These are phyloP conservation scores for Chrysoporthe deuterocubensis DNA, from an alignment of 2,329 filamentous ascomycete species.

Conservation along the genomic window DNA sequence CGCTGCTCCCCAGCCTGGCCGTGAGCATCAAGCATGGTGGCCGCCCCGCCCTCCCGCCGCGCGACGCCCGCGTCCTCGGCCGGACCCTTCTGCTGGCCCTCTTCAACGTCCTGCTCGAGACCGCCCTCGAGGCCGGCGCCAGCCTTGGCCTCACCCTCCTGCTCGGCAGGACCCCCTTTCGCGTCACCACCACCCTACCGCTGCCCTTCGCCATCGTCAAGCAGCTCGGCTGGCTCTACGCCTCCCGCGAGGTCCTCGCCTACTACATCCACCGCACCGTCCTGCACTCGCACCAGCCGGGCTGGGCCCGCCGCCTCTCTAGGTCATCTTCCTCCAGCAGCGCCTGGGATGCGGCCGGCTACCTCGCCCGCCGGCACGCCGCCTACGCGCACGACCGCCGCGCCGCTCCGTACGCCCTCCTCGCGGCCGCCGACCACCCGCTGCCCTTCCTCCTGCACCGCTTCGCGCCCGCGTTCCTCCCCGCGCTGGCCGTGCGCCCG, in stretches of 20 bases:
- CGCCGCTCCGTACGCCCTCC: constrained; percentile 64
- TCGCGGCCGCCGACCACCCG: constrained; percentile 71
- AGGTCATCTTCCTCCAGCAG: constrained; percentile 30
- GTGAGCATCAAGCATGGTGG: constrained; percentile 71
- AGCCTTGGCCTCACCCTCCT: constrained; percentile 42
- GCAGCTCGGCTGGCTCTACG: constrained; percentile 49
- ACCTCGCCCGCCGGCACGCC: constrained; percentile 47
- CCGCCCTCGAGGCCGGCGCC: constrained; percentile 48
- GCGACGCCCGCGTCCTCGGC: constrained; percentile 41
- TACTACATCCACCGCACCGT: constrained; percentile 76
- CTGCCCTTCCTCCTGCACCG: constrained; percentile 64
- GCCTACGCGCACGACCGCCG: constrained; percentile 55
- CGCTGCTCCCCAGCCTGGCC: constrained; percentile 69
- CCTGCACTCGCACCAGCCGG: constrained; percentile 58
- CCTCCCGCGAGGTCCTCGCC: constrained; percentile 61
- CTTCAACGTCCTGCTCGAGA: constrained; percentile 50
- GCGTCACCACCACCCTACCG: constrained; percentile 52
- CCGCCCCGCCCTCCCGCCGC: constrained; percentile 51
- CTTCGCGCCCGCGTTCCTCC: constrained; percentile 68
- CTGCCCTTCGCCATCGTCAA: constrained; percentile 58
- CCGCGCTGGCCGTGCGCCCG: constrained; percentile 66
- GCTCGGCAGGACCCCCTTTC: constrained; percentile 49
- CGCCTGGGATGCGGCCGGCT: constrained; percentile 31
- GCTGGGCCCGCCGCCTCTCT: constrained; percentile 28
- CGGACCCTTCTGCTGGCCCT: constrained; percentile 44